Evolutionary conservation across 2,329 filamentous ascomycete genomes (phyloP), one percentile per base, ranked within the genome.

Genomic region (Chaetoscypha palmicola): DNA sequence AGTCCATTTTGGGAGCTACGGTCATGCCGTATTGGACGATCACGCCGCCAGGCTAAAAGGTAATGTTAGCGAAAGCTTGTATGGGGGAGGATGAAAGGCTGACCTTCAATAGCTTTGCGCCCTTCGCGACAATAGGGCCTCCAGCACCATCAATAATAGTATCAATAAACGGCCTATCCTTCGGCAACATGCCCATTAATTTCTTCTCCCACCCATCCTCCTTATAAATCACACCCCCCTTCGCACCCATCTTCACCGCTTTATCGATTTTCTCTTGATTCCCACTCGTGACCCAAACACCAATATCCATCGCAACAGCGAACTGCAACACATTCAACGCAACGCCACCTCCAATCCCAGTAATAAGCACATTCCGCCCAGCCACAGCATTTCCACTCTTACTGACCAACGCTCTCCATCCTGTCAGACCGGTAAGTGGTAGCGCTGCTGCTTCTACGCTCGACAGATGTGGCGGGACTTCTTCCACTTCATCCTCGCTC

Each of bases 21-120:
- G 91, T 97, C 91, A 97, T 96, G 48, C 92, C 91, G 62, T 97
- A 97, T 54, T 82, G 72, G 2, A 81, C 77, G 47, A 97, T 82
- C n/a, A 91, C 73, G 43, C 90, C 92, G 4, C 92, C 91, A 1
- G 75, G 65, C 76, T 76, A 48, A 11, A 19, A 32, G 1, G 32
- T 19, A 38, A 32, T 20, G 3, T 19, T 12, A 23, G 5, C n/a
- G n/a, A 14, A 14, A 30, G 21, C 4, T 20, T 14, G 17, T 16
- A 20, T 16, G 9, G 22, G 14, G 22, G 7, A 8, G n/a, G 10
- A 9, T 12, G 16, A 3, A 20, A 24, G 36, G 57, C 65, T 52
- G 53, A 74, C 72, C 68, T 87, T 90, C 41, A 97, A 68, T 41
- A 95, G 59, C 59, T 71, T 79, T 36, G 72, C 68, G 1, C 77